Conservation (phyloP, 768 basidiomycete genomes). For the Cyathus striatus region DNA sequence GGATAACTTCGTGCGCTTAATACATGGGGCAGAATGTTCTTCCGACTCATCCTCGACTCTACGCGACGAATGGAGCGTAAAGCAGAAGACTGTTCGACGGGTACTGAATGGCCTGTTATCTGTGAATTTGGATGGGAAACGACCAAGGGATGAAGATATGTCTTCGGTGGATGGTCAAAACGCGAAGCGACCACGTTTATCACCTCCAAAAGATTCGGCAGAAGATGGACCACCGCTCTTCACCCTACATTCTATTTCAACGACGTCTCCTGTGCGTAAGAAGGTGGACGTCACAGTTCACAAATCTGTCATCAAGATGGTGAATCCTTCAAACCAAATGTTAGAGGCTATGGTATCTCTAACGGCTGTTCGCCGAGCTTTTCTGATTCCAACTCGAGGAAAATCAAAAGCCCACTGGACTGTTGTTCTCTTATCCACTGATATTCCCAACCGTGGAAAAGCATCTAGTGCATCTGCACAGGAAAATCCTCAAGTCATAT, state of each 20-base stretch:
- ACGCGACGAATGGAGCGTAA: background rate
- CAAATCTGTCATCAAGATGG: conserved; percentile 43
- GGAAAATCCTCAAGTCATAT: conserved; percentile 54
- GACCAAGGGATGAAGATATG: conserved; percentile 30
- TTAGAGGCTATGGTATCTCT: conserved; percentile 49
- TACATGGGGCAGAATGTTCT: background rate
- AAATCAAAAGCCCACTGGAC: conserved; percentile 73
- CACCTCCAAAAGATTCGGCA: conserved; percentile 10
- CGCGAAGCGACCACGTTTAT: conserved; percentile 29
- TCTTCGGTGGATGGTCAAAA: conserved; percentile 12
- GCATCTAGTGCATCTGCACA: conserved; percentile 22
- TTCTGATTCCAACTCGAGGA: conserved; percentile 70
- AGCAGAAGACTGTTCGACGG: conserved; percentile 6
- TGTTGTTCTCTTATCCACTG: conserved; percentile 54
- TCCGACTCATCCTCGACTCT: background rate
- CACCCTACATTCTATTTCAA: conserved; percentile 60
- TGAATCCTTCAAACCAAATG: conserved; percentile 41
- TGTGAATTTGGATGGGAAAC: conserved; percentile 21
- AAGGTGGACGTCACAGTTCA: conserved; percentile 66
- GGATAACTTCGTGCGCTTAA: background rate
- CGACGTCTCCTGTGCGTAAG: conserved; percentile 72
- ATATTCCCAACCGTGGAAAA: conserved; percentile 42
- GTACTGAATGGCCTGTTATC: conserved; percentile 23
- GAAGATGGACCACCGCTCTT: conserved; percentile 42
- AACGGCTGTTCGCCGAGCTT: conserved; percentile 49